phyloP scores from a whole-genome alignment of 371 early-diverging fungal species.

The Batkoa obscura region DNA sequence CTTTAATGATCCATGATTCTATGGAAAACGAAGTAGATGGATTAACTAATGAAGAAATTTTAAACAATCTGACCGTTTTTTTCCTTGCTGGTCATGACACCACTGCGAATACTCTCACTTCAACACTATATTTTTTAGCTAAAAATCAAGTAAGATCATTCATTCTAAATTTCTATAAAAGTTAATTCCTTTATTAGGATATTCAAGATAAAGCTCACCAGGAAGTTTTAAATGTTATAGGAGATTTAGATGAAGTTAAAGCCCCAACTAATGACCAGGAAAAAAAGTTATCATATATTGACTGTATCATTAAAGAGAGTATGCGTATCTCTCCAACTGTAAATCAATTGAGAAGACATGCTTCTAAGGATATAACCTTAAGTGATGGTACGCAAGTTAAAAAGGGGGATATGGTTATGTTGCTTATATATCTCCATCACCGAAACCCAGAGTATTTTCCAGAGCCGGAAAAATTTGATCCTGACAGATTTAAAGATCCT shows the following conservation, averaged over 20 bases:
- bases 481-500: background rate
- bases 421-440: background rate
- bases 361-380: background rate
- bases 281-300: background rate
- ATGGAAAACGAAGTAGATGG: background rate
- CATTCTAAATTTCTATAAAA: too few species aligned
- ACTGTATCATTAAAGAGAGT: background rate
- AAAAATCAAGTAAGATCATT: slow-evolving; percentile 18
- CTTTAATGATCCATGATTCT: background rate
- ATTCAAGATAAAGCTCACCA: slow-evolving; percentile 17
- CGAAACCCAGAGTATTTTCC: background rate
- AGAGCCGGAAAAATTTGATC: background rate
- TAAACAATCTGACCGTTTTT: slow-evolving; percentile 18
- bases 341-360: background rate
- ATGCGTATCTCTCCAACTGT: background rate
- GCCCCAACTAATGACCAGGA: background rate
- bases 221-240: slow-evolving; percentile 15
- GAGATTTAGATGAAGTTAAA: background rate
- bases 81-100: slow-evolving; percentile 33
- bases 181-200: too few species aligned
- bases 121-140: slow-evolving; percentile 17
- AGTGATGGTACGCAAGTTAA: background rate
- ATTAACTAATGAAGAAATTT: slow-evolving; percentile 6
- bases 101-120: slow-evolving; percentile 22
- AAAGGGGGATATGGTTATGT: background rate